Evolutionary conservation across 2,329 filamentous ascomycete species (phyloP), one percentile per base, ranked within the genome.

Genomic region (Verruconis gallopava): DNA sequence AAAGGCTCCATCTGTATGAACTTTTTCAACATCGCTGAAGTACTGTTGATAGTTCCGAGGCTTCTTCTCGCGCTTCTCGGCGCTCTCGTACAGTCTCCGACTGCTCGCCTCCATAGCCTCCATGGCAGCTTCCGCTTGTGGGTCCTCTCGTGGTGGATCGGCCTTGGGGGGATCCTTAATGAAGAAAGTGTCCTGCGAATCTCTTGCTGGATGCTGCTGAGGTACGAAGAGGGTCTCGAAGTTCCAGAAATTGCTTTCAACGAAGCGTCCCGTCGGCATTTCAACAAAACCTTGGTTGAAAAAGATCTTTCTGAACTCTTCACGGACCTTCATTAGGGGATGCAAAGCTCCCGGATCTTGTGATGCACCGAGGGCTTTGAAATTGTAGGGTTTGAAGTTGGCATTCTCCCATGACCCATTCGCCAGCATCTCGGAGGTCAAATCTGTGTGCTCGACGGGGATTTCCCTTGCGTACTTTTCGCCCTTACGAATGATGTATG

Each of bases 271-370:
- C 3, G 20, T 37, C 12, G 22, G 36, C 41, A 35, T 43, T 69
- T 98, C 91, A 55, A 89, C 80, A 68, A 96, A 98, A 41, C 89
- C 91, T 79, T 94, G 93, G 60, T 94, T 86, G 66, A 98, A 96
- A 77, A 98, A 98, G 59, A 98, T 95, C 58, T 91, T 83, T 45
- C 91, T 74, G 73, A 98, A 94, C 65, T 96, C 91, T 54, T 85
- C 76, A 52, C 91, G 81, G 53, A 96, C 89, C 70, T 96, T 96
- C 67, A 86, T 95, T 51, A 98, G 49, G 3, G 67, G 67, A 53
- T 71, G 67, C 48, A 71, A 50, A 28, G 65, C 63, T 44, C 45
- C 45, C 17, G 45, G 57, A 44, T 65, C 58, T 67, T 56, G 79
- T 34, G 77, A 57, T 72, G 81, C 56, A 73, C 77, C 77, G 48